A percentile compares a stretch with the other conserved stretches of the same genome.
These are phyloP conservation scores for Fusarium fracticaudum DNA, from an alignment of 2,329 filamentous ascomycete genomes.

Conservation along the genomic window DNA sequence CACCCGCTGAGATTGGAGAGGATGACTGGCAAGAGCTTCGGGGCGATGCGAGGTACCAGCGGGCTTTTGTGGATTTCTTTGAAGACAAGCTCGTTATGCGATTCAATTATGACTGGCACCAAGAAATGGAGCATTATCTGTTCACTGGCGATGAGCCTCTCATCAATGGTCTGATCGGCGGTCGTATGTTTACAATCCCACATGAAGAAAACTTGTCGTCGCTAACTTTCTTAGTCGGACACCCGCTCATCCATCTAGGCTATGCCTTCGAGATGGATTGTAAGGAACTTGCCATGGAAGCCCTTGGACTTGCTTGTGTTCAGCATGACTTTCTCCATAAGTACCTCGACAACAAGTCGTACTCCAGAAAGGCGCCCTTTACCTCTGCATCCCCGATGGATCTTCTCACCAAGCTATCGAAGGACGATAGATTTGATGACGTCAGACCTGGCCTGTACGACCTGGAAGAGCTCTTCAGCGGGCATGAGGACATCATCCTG, in stretches of 20 bases:
- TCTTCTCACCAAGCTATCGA: constrained; percentile 74
- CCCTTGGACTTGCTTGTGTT: constrained; percentile 73
- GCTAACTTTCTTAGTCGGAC: constrained; percentile 70
- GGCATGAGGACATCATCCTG: constrained; percentile 75
- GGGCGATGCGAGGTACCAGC: constrained; percentile 82
- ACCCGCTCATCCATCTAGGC: constrained; percentile 93
- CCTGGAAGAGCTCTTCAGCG: constrained; percentile 72
- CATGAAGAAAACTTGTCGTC: neutral
- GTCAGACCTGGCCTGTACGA: constrained; percentile 67
- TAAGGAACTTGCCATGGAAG: constrained; percentile 88
- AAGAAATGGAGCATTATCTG: constrained; percentile 78
- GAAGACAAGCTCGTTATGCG: constrained; percentile 84
- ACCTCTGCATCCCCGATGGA: constrained; percentile 71
- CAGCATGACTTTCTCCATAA: constrained; percentile 70
- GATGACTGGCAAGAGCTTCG: constrained; percentile 89
- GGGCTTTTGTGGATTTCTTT: constrained; percentile 93
- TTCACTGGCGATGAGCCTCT: constrained; percentile 79
- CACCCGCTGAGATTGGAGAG: constrained; percentile 83
- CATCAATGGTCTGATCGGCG: constrained; percentile 81
- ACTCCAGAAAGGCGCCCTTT: constrained; percentile 71
- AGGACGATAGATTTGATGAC: constrained; percentile 75
- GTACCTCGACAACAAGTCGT: constrained; percentile 77
- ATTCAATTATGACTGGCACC: constrained; percentile 85
- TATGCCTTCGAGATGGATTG: constrained; percentile 91
- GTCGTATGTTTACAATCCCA: constrained; percentile 64